These are phyloP conservation scores for Rutidosis leptorrhynchoides DNA, from an alignment of 129 eudicot species.

Conservation along the genomic window DNA sequence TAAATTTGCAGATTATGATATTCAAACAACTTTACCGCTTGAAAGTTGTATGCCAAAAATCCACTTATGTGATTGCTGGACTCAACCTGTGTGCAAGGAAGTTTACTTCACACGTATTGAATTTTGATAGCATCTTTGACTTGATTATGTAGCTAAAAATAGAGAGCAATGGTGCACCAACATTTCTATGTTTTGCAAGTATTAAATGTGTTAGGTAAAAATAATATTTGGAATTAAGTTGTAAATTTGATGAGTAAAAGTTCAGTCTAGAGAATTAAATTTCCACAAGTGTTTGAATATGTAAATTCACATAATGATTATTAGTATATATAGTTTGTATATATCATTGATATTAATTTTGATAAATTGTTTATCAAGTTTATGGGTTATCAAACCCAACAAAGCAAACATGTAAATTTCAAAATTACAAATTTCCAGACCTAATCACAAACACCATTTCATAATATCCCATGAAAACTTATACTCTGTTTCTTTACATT, in stretches of 20 bases:
- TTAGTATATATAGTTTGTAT: too few species aligned
- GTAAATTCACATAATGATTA: too few species aligned
- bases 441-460: neutral
- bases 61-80: neutral
- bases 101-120: neutral
- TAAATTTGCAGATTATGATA: neutral
- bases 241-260: too few species aligned
- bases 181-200: neutral
- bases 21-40: neutral
- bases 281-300: too few species aligned
- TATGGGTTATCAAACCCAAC: too few species aligned
- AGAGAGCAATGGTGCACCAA: neutral
- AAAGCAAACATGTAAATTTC: neutral
- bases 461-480: constrained; percentile 27
- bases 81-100: neutral
- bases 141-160: neutral
- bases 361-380: neutral
- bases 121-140: neutral
- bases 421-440: neutral
- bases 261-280: too few species aligned
- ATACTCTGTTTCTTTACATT: constrained; percentile 7
- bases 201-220: too few species aligned
- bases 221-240: too few species aligned
- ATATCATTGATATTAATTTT: too few species aligned
- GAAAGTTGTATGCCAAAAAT: neutral